Percentiles rank a stretch among this genome's conserved stretches.
phyloP scores from a whole-genome alignment of 495 filamentous ascomycete genomes.

The Durotheca rogersii region DNA sequence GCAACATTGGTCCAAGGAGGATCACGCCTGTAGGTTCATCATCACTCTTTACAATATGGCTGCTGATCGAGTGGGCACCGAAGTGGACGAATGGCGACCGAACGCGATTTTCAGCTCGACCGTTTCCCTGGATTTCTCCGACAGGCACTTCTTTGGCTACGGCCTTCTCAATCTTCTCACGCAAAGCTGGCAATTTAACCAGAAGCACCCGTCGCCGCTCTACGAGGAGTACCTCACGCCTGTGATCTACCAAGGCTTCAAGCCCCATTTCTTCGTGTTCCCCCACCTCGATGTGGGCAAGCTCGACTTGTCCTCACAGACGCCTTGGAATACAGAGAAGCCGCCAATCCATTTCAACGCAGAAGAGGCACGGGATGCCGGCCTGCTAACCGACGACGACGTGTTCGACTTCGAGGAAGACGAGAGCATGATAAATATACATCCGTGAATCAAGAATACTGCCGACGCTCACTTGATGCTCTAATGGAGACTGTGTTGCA shows the following conservation, averaged over 20 bases:
- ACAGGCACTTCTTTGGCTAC: slow-evolving; percentile 22
- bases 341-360: background rate
- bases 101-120: background rate
- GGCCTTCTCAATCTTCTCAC: slow-evolving; percentile 6
- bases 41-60: background rate
- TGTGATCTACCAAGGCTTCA: slow-evolving; percentile 1
- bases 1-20: slow-evolving; percentile 6
- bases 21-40: slow-evolving; percentile 15
- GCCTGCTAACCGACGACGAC: background rate
- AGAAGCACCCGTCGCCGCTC: background rate
- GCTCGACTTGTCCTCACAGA: slow-evolving; percentile 7
- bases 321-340: no score
- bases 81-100: background rate
- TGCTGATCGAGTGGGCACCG: background rate
- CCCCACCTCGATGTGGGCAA: background rate
- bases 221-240: background rate
- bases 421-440: background rate
- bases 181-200: slow-evolving; percentile 4
- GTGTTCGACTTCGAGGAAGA: background rate
- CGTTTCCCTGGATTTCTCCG: background rate
- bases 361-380: background rate
- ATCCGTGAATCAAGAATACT: background rate
- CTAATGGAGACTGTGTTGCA: background rate
- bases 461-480: background rate
- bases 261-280: background rate